Evolutionary conservation across 352 stramenopile species (phyloP), one percentile per base, ranked within the genome.

Genomic region (Sclerospora graminicola): DNA sequence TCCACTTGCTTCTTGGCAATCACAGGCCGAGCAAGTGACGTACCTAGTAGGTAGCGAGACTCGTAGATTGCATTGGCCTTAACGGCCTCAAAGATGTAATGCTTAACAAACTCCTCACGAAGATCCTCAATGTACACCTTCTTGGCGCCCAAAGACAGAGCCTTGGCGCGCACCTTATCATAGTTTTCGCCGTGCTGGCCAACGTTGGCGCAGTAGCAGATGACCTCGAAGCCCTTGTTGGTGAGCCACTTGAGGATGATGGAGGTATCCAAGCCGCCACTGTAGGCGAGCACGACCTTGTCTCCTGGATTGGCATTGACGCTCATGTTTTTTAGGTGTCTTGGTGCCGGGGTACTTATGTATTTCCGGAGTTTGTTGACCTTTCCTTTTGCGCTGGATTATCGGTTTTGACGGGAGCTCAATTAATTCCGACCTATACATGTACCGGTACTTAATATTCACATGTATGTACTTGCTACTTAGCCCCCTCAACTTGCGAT

Each of bases 161-260:
- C 70, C 56, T 99, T 98, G 47, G 82, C 84, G 50, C 96, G 85
- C 59, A 98, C 86, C 58, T 86, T 82, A 52, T 85, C 78, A 60
- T 97, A 98, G 70, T 99, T 75, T 48, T 90, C 91, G 44, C 95
- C 90, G 49, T 95, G 84, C 81, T 99, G 96, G 33, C 96, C 96
- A 20, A 99, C 91, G 64, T 99, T 98, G 60, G 96, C 96, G 72
- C 95, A 98, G 86, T 98, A 99, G 71, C 90, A 96, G 62, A 98
- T 96, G 20, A 99, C 95, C 41, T 99, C 93, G 55, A 97, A 99
- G 60, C 95, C 95, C 70, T 98, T 98, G 74, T 92, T 89, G 18
- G 89, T 94, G 46, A 99, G 90, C 94, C 95, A 99, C 69, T 97
- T 97, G 45, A 99, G 86, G 75, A 98, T 98, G 47, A 98, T 94